Base-by-base conservation (phyloP, 768 basidiomycete species). In the Hygrophorus russula region DNA sequence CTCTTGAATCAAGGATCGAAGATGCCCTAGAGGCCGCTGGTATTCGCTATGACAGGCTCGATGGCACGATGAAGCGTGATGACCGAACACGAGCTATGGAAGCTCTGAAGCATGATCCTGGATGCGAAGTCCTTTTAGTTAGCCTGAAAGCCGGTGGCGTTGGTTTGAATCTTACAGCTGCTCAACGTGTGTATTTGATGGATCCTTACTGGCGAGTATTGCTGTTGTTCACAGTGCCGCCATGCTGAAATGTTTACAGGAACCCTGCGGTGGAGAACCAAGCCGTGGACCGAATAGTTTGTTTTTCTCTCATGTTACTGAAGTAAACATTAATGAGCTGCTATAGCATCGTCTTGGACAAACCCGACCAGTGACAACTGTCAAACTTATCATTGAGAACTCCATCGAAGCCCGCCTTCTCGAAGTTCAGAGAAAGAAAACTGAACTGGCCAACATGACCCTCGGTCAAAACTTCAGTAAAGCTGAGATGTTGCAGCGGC, bases 251-350 rank as follows among this genome's bases (percentile, higher is more conserved):
- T 30, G 19, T 41, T 29, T 35, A 5, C 52, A 91, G 88, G 91
- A 96, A 96, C 54, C 92, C 92, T 12, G 91, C 91, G 14, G 92
- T 93, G 4, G 92, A 98, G 65, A 92, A 96, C 56, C 94, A 97
- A 63, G 94, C 93, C 14, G 89, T 97, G 20, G 96, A 99, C 64
- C 87, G 94, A 41, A 94, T 96, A 51, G 91, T 96, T 53, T 61
- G 86, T 71, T 7, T 11, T 49, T 18, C 33, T 35, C 33, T 34
- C 11, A 15, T 38, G 20, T 36, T 17, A 10, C n/a, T 19, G 17
- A 17, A 41, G 36, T 36, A 24, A n/a, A 12, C 43, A 15, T 3
- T 40, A 31, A 39, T 50, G 43, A 44, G 35, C 24, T 42, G 24
- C 33, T 50, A 38, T 55, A 94, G 88, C 96, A 99, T 61, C 93